Evolutionary conservation across 2,329 filamentous ascomycete genomes (phyloP).

Genomic region (Xylariaceae sp.): DNA sequence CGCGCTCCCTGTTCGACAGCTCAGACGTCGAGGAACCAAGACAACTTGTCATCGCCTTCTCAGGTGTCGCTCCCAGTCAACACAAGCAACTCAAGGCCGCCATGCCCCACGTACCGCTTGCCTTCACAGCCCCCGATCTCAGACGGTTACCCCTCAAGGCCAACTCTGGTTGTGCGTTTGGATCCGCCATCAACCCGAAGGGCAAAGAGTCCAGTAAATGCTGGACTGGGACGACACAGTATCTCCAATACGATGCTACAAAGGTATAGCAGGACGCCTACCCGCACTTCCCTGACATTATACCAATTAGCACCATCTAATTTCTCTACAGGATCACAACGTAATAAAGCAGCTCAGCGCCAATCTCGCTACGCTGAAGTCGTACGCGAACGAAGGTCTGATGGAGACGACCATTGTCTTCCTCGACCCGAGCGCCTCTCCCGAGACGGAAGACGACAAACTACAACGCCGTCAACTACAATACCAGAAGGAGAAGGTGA

Average conservation of each 20-base stretch:
- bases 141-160: constrained; percentile 39
- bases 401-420: constrained; percentile 54
- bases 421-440: constrained; percentile 39
- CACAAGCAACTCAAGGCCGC: constrained; percentile 39
- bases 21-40: constrained; percentile 33
- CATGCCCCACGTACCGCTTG: constrained; percentile 36
- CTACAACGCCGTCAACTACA: constrained; percentile 42
- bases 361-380: constrained; percentile 40
- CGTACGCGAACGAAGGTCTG: constrained; percentile 43
- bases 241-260: constrained; percentile 29
- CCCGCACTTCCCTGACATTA: background rate
- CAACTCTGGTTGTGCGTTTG: constrained; percentile 36
- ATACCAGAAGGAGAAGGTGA: constrained; percentile 38
- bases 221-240: constrained; percentile 29
- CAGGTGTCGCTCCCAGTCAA: constrained; percentile 47
- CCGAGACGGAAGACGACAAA: constrained; percentile 24
- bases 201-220: constrained; percentile 25
- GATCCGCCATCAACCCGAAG: constrained; percentile 23
- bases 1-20: constrained; percentile 46
- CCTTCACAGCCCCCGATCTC: constrained; percentile 45
- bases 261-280: constrained; percentile 19
- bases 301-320: constrained; percentile 20
- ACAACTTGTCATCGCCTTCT: constrained; percentile 56
- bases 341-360: constrained; percentile 40
- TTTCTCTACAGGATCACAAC: constrained; percentile 33